These are phyloP conservation scores for Haplographium delicatum DNA, from an alignment of 495 filamentous ascomycete genomes.

Conservation along the genomic window DNA sequence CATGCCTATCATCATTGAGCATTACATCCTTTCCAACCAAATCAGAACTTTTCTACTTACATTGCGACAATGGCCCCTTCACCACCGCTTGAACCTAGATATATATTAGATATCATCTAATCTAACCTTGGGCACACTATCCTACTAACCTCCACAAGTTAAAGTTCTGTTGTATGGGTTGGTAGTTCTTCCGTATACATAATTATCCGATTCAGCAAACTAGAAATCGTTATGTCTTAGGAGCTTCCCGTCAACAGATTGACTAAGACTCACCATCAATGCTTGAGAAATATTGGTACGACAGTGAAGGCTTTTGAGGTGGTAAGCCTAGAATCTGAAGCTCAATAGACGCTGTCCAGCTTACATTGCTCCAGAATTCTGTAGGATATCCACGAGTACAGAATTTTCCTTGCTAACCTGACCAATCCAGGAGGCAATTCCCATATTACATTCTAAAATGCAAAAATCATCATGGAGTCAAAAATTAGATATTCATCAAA, in stretches of 20 bases:
- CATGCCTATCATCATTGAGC: constrained; percentile 46
- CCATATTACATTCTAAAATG: constrained; percentile 47
- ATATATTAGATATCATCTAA: too few relatives aligned
- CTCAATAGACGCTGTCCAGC: constrained; percentile 36
- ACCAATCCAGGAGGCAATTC: constrained; percentile 44
- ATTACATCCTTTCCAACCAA: too few relatives aligned
- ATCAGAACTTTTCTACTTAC: constrained; percentile 35
- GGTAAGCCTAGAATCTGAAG: too few relatives aligned
- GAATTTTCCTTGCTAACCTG: constrained; percentile 29
- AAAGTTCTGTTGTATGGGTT: constrained; percentile 45
- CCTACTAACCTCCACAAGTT: constrained; percentile 41
- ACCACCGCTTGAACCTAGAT: constrained; percentile 55
- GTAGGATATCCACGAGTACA: constrained; percentile 35
- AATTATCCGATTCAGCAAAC: constrained; percentile 18
- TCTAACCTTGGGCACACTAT: too few relatives aligned
- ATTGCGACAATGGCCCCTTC: constrained; percentile 47
- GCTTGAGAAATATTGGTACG: constrained; percentile 40
- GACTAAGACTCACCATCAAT: constrained; percentile 38
- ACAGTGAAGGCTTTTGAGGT: constrained; percentile 50
- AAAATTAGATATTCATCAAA: too few relatives aligned
- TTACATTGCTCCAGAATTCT: constrained; percentile 42
- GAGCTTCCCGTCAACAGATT: too few relatives aligned
- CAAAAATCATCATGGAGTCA: too few relatives aligned
- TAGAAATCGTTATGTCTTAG: too few relatives aligned
- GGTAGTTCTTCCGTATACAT: constrained; percentile 30